These are phyloP conservation scores for Sergeia podlipaevii DNA, from an alignment of 208 protist genomes.

Conservation along the genomic window DNA sequence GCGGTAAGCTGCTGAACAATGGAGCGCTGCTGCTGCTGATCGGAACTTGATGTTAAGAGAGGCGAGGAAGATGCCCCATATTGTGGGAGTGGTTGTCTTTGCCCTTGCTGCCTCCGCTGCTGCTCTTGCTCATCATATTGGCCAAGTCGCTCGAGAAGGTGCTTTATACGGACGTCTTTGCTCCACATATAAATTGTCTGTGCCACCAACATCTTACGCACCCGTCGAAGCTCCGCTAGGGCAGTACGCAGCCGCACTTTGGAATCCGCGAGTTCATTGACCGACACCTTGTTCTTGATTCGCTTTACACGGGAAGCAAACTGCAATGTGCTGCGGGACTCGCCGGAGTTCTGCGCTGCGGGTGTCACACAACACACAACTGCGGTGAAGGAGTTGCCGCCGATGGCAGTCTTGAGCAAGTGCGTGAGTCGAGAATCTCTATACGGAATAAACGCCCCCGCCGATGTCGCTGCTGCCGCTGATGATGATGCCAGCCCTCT, in stretches of 20 bases:
- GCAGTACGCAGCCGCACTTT: slow-evolving; percentile 45
- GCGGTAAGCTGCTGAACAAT: slow-evolving; percentile 59
- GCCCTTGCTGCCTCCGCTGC: background rate
- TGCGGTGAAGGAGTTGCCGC: slow-evolving; percentile 95
- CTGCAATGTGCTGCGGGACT: slow-evolving; percentile 79
- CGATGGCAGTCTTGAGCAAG: slow-evolving; percentile 89
- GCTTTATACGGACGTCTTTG: slow-evolving; percentile 37
- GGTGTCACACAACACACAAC: slow-evolving; percentile 80
- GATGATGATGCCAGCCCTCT: too few species aligned
- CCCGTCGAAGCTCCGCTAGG: slow-evolving; percentile 32
- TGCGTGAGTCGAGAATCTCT: slow-evolving; percentile 92
- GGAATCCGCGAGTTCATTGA: slow-evolving; percentile 62
- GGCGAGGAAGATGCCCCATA: background rate
- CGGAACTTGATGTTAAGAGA: background rate
- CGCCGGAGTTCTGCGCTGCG: slow-evolving; percentile 49
- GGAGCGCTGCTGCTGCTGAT: slow-evolving; percentile 37
- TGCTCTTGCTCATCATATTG: slow-evolving; percentile 10
- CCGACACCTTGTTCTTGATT: slow-evolving; percentile 54
- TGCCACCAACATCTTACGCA: slow-evolving; percentile 36
- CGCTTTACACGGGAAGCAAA: slow-evolving; percentile 66
- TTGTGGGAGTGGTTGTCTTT: background rate
- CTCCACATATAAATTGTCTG: slow-evolving; percentile 78
- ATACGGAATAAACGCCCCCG: slow-evolving; percentile 81
- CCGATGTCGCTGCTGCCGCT: background rate
- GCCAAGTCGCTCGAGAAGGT: slow-evolving; percentile 27